Conservation (phyloP, 768 basidiomycete species). For the Mrakia frigida region DNA sequence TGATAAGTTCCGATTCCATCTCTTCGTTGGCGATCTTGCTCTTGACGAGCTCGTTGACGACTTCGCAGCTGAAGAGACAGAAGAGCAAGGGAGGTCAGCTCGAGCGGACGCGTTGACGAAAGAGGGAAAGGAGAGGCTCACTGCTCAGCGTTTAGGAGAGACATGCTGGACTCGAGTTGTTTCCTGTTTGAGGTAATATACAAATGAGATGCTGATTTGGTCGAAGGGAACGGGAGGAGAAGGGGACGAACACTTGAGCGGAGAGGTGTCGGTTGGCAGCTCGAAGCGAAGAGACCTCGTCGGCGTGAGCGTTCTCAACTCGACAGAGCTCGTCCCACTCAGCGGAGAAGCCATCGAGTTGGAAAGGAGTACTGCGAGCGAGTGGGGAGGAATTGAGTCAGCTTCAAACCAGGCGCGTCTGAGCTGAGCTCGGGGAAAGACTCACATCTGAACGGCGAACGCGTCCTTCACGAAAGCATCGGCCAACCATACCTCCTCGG, state of each 20-base stretch:
- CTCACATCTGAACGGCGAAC: slow-evolving; percentile 65
- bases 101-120: not conserved
- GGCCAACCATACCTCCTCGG: slow-evolving; percentile 53
- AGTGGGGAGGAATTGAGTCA: not conserved
- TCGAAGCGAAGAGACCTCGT: slow-evolving; percentile 75
- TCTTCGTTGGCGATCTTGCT: slow-evolving; percentile 84
- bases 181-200: slow-evolving; percentile 60
- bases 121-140: slow-evolving; percentile 49
- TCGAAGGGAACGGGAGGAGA: too few species aligned
- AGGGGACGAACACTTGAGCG: slow-evolving; percentile 64
- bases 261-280: slow-evolving; percentile 70
- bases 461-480: slow-evolving; percentile 85
- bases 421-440: not conserved
- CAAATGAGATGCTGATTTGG: too few species aligned
- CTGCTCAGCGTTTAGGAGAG: slow-evolving; percentile 80
- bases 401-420: not conserved
- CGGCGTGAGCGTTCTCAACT: slow-evolving; percentile 71
- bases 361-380: slow-evolving; percentile 66
- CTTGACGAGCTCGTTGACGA: slow-evolving; percentile 74
- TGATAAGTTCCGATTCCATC: slow-evolving; percentile 85
- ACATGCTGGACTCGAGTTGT: slow-evolving; percentile 67
- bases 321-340: slow-evolving; percentile 80
- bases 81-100: not conserved
- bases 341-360: slow-evolving; percentile 82
- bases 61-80: slow-evolving; percentile 35